Evolutionary conservation across 2,329 filamentous ascomycete genomes (phyloP), one percentile per base, ranked within the genome.

Genomic region (Xylariaceae sp.): DNA sequence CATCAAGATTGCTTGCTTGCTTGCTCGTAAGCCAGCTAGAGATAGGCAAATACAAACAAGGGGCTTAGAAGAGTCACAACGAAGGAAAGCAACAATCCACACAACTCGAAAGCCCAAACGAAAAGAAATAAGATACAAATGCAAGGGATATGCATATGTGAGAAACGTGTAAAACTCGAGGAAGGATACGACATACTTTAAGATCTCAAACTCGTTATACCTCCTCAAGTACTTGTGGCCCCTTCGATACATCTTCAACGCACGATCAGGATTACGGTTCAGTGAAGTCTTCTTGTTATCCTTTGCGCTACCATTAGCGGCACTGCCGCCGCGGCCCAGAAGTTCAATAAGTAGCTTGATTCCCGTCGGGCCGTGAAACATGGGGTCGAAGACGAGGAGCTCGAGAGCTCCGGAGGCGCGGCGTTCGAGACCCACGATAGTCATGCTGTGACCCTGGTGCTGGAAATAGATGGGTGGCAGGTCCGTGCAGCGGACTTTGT

Each of bases 391-490:
- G 11, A 96, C 90, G 0, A 98, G 78, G 16, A 98, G 77, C 64
- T 90, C 89, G 48, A 81, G 77, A 16, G 79, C 77, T 23, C 90
- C 89, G 57, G 88, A 81, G 29, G 75, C 78, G 24, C 82, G 83
- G 63, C 83, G 85, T 73, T 97, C 92, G 23, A 96, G 81, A 0
- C 94, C 94, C 52, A 98, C 80, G 48, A 98, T 92, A 0, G 92
- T 96, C 78, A 96, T 81, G 1, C 93, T 97, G 72, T 98, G 94
- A 2, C 92, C 88, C 62, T 87, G 86, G 66, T 95, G 91, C 71
- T 98, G 94, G 60, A 96, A 87, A 74, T 97, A 98, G 36, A 98
- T 87, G 0, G 95, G 93, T 34, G 94, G 87, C 6, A 94, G 77
- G 12, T 80, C 74, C 0, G 94, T 97, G 51, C 81, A 76, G 49